phyloP scores from a whole-genome alignment of 2,329 filamentous ascomycete species.

The Phoma herbarum region DNA sequence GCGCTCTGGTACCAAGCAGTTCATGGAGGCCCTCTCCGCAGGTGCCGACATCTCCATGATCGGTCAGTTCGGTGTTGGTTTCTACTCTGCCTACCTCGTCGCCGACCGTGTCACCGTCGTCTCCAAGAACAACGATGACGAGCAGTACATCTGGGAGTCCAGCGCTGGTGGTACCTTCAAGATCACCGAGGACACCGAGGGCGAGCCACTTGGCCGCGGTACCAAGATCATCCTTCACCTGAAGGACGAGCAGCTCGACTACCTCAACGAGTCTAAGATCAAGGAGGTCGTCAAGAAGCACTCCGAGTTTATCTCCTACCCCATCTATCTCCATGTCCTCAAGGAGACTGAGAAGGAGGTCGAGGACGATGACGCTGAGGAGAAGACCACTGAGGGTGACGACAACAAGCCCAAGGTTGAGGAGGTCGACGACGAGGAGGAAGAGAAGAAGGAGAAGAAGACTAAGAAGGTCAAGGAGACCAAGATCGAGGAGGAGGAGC shows the following conservation, averaged over 20 bases:
- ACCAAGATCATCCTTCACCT: slow-evolving; percentile 98
- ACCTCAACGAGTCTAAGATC: slow-evolving; percentile 98
- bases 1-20: slow-evolving; percentile 99
- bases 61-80: slow-evolving; percentile 99
- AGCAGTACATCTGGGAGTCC: slow-evolving; percentile 99
- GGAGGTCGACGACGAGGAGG: slow-evolving; percentile 87
- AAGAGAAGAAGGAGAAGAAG: slow-evolving; percentile 90
- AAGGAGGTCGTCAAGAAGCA: slow-evolving; percentile 99
- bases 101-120: slow-evolving; percentile 94
- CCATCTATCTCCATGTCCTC: slow-evolving; percentile 99
- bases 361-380: slow-evolving; percentile 85
- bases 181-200: slow-evolving; percentile 88
- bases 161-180: slow-evolving; percentile 97
- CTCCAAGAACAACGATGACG: slow-evolving; percentile 99
- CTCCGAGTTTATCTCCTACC: slow-evolving; percentile 99
- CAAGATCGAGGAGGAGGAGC: slow-evolving; percentile 98
- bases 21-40: slow-evolving; percentile 98
- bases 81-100: slow-evolving; percentile 99
- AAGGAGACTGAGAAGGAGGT: slow-evolving; percentile 99
- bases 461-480: slow-evolving; percentile 99
- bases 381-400: slow-evolving; percentile 69
- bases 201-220: slow-evolving; percentile 89
- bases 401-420: slow-evolving; percentile 97
- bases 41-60: slow-evolving; percentile 99
- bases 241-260: slow-evolving; percentile 99